phyloP scores from a whole-genome alignment of 352 stramenopile species.

The Blastocystis sp. region DNA sequence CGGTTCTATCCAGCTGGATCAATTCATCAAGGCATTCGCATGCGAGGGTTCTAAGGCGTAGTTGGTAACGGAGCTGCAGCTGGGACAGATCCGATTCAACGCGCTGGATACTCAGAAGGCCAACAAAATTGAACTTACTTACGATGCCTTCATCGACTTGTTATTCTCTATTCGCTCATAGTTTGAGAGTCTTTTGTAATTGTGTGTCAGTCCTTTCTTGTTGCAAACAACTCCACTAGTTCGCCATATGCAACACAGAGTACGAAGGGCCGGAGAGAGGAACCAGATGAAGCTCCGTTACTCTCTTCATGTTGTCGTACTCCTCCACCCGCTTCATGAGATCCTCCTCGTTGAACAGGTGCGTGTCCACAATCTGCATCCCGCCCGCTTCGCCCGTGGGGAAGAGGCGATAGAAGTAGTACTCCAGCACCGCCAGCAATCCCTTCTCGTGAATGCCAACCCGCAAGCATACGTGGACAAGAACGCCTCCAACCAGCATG shows the following conservation, averaged over 20 bases:
- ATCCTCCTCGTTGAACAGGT: constrained; percentile 33
- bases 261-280: background rate
- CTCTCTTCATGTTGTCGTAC: constrained; percentile 43
- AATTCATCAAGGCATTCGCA: constrained; percentile 32
- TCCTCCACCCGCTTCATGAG: constrained; percentile 12
- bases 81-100: constrained; percentile 58
- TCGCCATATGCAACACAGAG: background rate
- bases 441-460: background rate
- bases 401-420: constrained; percentile 57
- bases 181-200: constrained; percentile 21
- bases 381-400: constrained; percentile 10
- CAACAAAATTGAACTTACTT: constrained; percentile 58
- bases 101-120: constrained; percentile 42
- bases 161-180: constrained; percentile 53
- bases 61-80: constrained; percentile 39
- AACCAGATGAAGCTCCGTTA: background rate
- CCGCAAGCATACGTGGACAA: background rate
- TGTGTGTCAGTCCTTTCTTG: background rate
- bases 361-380: background rate
- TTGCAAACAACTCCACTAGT: constrained; percentile 27
- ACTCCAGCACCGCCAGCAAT: background rate
- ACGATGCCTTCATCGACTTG: constrained; percentile 49
- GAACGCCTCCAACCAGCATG: constrained; percentile 6
- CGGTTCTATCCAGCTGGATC: constrained; percentile 39
- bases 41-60: background rate